Evolutionary conservation across 2,329 filamentous ascomycete genomes (phyloP), one percentile per base, ranked within the genome.

Genomic region (Colletotrichum lupini): DNA sequence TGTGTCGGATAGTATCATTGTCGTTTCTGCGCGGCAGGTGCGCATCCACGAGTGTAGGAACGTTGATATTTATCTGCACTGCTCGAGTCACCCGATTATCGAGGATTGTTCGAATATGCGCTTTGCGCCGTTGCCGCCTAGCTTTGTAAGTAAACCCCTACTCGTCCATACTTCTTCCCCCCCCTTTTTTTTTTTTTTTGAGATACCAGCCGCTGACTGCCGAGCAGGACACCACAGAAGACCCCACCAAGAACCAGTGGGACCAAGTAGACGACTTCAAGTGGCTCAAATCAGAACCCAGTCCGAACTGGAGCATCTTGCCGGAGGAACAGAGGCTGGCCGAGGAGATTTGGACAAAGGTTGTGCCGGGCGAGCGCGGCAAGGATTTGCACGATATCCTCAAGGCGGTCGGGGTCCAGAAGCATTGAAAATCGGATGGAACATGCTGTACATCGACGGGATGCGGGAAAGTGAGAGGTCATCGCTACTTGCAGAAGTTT

Each of bases 261-360:
- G 89, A 95, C 77, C 91, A 97, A 78, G 94, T 98, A 19, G 94
- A 98, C 81, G 97, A 99, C 81, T 99, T 99, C 87, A 97, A 97
- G 83, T 98, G 97, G 97, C 89, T 98, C 75, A 97, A 95, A 82
- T 87, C 90, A 19, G 94, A 94, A 71, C 90, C 91, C 35, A 98
- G 94, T 79, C 97, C 97, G 2, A 95, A 99, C 80, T 99, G 96
- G 95, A 90, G 86, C 42, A 83, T 94, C 2, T 77, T 98, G 26
- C 85, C 90, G 1, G 87, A 91, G 65, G 85, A 86, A 1, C 85
- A 92, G 67, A 88, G 88, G 28, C 83, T 96, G 14, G 76, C 83
- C 0, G 89, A 92, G 1, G 85, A 89, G 2, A 85, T 93, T 0
- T 98, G 95, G 95, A 89, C 86, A 62, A 88, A 90, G 37, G 86